Base-by-base conservation (phyloP, 805 yeast genomes). In the Jamesozyma lodderae region DNA sequence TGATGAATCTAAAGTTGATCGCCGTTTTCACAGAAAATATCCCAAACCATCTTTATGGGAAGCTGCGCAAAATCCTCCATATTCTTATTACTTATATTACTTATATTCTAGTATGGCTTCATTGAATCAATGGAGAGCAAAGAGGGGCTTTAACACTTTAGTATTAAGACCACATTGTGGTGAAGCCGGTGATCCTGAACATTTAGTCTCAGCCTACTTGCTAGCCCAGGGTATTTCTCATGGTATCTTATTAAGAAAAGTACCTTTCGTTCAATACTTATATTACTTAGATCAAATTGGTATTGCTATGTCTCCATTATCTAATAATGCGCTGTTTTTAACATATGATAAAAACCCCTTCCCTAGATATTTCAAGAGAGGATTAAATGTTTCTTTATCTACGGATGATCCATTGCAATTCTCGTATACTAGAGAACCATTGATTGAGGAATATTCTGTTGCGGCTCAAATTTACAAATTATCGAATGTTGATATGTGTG, bases 171-270 rank as follows among this genome's bases (percentile, higher is more conserved):
- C 99, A 3, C 99, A 92, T 61, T 85, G 95, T 50, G 99, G 99
- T 46, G 99, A 92, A 63, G 99, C 98, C n/a, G 99, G 99, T 43
- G 98, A 92, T 56, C 96, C 97, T 1, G 97, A 92, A 55, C 98
- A 92, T 66, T 69, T 94, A 55, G 84, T 88, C 32, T 73, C 88
- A 36, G 88, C 98, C 1, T 92, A 82, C 53, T 63, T 92, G 52
- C 76, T 92, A 1, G 79, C 96, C 1, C 94, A 90, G 54, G 85
- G 94, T 36, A 92, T 92, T 43, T 84, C 94, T 10, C 99, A 92
- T 59, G 99, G 99, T 41, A 94, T 92, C 39, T 62, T 90, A 43
- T 68, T 92, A 55, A 77, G 98, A 63, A 92, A 92, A 60, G 74
- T 94, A 38, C 98, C 99, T 35, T 87, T 84, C 60, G 79, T 94